Evolutionary conservation across 2,329 filamentous ascomycete species (phyloP).

Genomic region (Achaetomium macrosporum): DNA sequence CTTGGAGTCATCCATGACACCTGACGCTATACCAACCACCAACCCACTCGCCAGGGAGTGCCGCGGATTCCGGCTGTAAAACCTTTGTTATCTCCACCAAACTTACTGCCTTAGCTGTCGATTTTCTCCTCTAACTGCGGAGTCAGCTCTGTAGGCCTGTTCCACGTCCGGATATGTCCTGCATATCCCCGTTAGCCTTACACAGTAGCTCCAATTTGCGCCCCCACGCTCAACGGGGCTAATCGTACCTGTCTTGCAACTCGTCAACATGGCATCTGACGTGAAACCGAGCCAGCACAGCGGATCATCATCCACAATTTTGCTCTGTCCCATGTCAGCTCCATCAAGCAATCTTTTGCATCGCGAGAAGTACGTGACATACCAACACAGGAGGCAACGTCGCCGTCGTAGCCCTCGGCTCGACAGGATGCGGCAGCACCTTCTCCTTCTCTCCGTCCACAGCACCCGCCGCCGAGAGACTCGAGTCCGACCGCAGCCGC

Average conservation of each 20-base stretch:
- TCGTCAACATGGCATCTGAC: conserved; percentile 86
- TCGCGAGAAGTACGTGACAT: conserved; percentile 29
- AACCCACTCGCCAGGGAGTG: no score
- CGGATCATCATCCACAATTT: conserved; percentile 78
- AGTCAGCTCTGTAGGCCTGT: conserved; percentile 35
- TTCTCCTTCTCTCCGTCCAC: conserved; percentile 3
- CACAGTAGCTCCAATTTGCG: not conserved
- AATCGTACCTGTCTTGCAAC: conserved; percentile 75
- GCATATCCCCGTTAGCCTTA: not conserved
- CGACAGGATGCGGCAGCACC: conserved; percentile 69
- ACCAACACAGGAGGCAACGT: conserved; percentile 88
- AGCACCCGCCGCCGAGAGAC: conserved; percentile 41
- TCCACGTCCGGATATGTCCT: conserved; percentile 41
- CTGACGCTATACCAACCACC: no score
- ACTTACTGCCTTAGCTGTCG: not conserved
- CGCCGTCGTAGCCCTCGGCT: conserved; percentile 75
- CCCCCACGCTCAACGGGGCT: not conserved
- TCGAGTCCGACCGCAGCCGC: conserved; percentile 66
- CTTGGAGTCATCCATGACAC: no score
- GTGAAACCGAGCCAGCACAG: conserved; percentile 91
- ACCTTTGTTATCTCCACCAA: not conserved
- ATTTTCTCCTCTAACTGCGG: conserved; percentile 19
- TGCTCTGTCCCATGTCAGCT: conserved; percentile 50
- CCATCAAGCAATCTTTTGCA: no score
- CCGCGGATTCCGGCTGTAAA: not conserved